Percentiles rank a stretch among this genome's conserved stretches.
Conservation (phyloP, 768 basidiomycete species). For the Russula sp. region DNA sequence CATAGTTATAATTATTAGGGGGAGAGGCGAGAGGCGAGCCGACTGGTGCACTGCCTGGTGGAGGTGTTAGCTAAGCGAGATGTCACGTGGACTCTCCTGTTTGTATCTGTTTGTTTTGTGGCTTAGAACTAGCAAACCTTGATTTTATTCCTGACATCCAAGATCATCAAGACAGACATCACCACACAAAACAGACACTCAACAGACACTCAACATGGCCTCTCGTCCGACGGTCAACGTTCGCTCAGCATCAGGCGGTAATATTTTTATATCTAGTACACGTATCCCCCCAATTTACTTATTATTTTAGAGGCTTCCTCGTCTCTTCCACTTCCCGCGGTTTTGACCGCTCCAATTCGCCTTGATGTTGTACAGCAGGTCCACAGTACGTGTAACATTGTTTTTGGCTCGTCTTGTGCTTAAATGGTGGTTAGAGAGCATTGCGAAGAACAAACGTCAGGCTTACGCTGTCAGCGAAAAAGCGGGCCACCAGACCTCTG, state of each 20-base stretch:
- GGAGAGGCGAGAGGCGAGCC: too few relatives aligned
- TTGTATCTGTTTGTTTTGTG: constrained; percentile 11
- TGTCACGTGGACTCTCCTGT: background rate
- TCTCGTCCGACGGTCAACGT: constrained; percentile 89
- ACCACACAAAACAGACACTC: constrained; percentile 9
- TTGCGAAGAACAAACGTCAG: constrained; percentile 97
- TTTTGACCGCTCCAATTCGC: constrained; percentile 96
- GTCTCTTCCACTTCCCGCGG: constrained; percentile 90
- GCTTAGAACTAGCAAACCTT: constrained; percentile 24
- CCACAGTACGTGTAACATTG: constrained; percentile 76
- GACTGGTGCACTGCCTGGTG: too few relatives aligned
- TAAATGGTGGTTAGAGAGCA: constrained; percentile 61
- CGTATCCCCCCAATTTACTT: constrained; percentile 3
- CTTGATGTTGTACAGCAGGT: constrained; percentile 98
- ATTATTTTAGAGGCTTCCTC: constrained; percentile 59
- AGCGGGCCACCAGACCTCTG: constrained; percentile 98
- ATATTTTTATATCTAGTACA: constrained; percentile 17
- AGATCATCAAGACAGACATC: background rate
- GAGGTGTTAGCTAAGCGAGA: background rate
- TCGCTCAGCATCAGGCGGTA: constrained; percentile 68
- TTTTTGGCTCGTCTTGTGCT: background rate
- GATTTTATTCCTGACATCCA: background rate
- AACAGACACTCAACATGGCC: constrained; percentile 51
- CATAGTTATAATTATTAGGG: too few relatives aligned
- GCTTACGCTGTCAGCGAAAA: constrained; percentile 95